These are phyloP conservation scores for Ceratocystis destructans DNA, from an alignment of 2,329 filamentous ascomycete genomes.

Conservation along the genomic window DNA sequence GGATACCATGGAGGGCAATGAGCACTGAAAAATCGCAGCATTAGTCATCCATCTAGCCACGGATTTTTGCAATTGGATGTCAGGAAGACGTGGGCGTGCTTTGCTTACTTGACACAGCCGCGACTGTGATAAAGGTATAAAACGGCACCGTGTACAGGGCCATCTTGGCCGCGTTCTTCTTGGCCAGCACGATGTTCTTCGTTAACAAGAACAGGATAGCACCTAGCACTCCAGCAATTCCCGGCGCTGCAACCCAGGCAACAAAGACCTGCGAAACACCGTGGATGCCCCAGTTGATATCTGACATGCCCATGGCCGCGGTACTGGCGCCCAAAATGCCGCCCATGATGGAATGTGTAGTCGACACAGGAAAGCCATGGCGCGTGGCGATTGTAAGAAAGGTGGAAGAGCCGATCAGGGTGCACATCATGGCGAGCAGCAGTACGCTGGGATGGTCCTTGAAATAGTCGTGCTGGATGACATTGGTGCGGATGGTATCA, in stretches of 20 bases:
- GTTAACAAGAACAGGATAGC: constrained; percentile 27
- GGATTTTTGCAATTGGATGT: no score
- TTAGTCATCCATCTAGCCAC: neutral
- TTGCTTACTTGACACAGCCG: constrained; percentile 26
- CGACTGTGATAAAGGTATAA: constrained; percentile 29
- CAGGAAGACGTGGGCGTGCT: no score
- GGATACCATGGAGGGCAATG: constrained; percentile 35
- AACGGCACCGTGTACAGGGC: constrained; percentile 27
- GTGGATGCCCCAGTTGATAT: constrained; percentile 28
- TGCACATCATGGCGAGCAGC: constrained; percentile 42
- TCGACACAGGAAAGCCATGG: constrained; percentile 39
- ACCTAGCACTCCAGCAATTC: constrained; percentile 26
- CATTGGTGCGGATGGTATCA: constrained; percentile 36
- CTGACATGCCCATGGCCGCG: constrained; percentile 27
- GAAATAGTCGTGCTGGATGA: constrained; percentile 34
- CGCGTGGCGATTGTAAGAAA: constrained; percentile 40
- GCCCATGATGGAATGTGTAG: constrained; percentile 39
- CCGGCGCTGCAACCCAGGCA: constrained; percentile 29
- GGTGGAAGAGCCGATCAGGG: constrained; percentile 36
- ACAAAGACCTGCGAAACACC: constrained; percentile 30
- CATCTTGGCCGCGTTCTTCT: constrained; percentile 23
- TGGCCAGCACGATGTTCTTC: constrained; percentile 26
- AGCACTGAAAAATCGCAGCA: constrained; percentile 31
- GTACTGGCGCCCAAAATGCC: constrained; percentile 29
- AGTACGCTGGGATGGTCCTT: constrained; percentile 33